Evolutionary conservation across 192 early-diverging fungal genomes (phyloP), one percentile per base, ranked within the genome.

Genomic region (Backusella tuberculispora): DNA sequence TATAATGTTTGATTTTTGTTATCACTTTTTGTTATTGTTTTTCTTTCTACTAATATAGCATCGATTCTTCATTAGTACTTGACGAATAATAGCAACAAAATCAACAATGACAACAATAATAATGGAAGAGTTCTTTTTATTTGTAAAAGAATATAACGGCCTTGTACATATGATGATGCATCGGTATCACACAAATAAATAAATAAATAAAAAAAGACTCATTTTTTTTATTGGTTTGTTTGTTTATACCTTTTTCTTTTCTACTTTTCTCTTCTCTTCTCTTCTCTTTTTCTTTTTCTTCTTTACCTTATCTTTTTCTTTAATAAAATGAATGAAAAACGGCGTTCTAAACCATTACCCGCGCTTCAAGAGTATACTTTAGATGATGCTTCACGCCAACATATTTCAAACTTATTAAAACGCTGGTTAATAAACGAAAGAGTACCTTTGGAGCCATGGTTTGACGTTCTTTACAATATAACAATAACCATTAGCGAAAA

Each of bases 371-470:
- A 60, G 13, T 60, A 60, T 60, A 60, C 53, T 60, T 60, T 69
- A n/a, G 68, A 69, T 9, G 44, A 69, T 69, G n/a, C 24, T 13
- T 69, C 68, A 44, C 42, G 45, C 12, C 43, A 45, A 4, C 45
- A 69, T 34, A 26, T 69, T 14, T 69, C 42, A 4, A 43, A 8
- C 15, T 34, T 69, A 47, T 19, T 69, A 14, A 69, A 69, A 1
- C n/a, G 21, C 24, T 69, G 68, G 68, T 34, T 69, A 17, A 1
- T 47, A 13, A 43, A 47, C 26, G 24, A 46, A 17, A 69, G 45
- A 15, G 15, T 69, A 24, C 68, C 68, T 45, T 17, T 46, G 21
- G 44, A 45, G 17, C 68, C 68, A 29, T 69, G 68, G 68, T 47
- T 21, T 34, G 26, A 34, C 24, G 45, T 69, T 17, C 43, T 69